Percentiles rank a stretch among this genome's conserved stretches.
Evolutionary conservation across 768 basidiomycete genomes (phyloP).

Genomic region (Glaciozyma antarctica): DNA sequence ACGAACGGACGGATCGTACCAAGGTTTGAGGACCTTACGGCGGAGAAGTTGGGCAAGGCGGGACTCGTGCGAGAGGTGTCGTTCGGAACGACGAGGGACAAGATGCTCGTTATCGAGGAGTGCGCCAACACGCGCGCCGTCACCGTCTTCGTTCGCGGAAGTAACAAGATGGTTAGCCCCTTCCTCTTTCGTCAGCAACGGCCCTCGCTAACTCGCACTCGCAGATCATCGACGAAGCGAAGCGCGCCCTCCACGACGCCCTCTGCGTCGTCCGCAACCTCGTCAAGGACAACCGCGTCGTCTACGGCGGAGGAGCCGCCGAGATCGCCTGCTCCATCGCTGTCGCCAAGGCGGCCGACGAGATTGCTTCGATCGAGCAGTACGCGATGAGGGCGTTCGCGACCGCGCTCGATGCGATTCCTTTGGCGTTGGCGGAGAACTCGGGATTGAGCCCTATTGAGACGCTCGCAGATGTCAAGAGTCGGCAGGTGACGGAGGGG

Average conservation of each 20-base stretch:
- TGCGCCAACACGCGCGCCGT: slow-evolving; percentile 94
- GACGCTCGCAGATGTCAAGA: slow-evolving; percentile 91
- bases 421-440: slow-evolving; percentile 94
- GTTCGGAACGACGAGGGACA: slow-evolving; percentile 96
- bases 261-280: slow-evolving; percentile 95
- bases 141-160: slow-evolving; percentile 92
- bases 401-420: slow-evolving; percentile 86
- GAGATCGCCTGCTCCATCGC: slow-evolving; percentile 93
- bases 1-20: slow-evolving; percentile 98
- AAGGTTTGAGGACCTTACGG: slow-evolving; percentile 86
- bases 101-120: slow-evolving; percentile 99
- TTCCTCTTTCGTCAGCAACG: not conserved
- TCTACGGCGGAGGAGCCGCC: slow-evolving; percentile 95
- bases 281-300: slow-evolving; percentile 87
- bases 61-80: slow-evolving; percentile 87
- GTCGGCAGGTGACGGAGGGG: slow-evolving; percentile 74
- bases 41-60: slow-evolving; percentile 83
- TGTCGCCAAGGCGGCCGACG: slow-evolving; percentile 86
- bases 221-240: slow-evolving; percentile 97
- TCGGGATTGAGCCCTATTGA: slow-evolving; percentile 93
- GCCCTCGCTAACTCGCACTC: not conserved
- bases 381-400: slow-evolving; percentile 99
- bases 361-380: slow-evolving; percentile 97
- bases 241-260: slow-evolving; percentile 93
- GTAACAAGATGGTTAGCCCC: slow-evolving; percentile 87